These are phyloP conservation scores for Pseudovirgaria hyperparasitica DNA, from an alignment of 2,329 filamentous ascomycete genomes.

Conservation along the genomic window DNA sequence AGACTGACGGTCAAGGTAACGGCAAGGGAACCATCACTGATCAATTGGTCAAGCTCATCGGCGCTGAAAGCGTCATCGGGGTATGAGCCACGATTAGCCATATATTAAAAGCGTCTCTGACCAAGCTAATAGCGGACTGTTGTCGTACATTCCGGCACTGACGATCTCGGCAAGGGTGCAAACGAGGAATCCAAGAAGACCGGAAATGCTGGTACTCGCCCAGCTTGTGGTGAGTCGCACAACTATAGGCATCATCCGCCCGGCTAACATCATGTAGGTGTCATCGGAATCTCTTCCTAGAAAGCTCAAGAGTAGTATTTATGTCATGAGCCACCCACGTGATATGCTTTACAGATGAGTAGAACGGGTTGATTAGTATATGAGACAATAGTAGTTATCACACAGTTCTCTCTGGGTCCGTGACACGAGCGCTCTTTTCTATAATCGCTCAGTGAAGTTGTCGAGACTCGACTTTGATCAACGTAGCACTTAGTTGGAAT, in stretches of 20 bases:
- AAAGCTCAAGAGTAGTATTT: no score
- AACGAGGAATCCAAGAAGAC: conserved; percentile 97
- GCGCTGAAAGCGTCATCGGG: conserved; percentile 86
- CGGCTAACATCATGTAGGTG: conserved; percentile 44
- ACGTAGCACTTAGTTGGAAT: no score
- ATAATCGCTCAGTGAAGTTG: no score
- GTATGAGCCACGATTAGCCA: conserved; percentile 37
- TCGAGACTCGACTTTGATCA: no score
- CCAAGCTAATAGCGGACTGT: conserved; percentile 60
- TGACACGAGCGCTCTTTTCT: no score
- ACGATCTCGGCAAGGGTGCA: conserved; percentile 87
- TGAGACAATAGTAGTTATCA: no score
- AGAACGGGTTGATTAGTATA: no score
- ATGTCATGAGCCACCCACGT: no score
- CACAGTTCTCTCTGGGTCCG: no score
- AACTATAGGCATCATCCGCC: conserved; percentile 17
- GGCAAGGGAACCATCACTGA: conserved; percentile 69
- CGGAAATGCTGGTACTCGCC: conserved; percentile 84
- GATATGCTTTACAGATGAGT: no score
- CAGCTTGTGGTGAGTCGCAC: conserved; percentile 63
- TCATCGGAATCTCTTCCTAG: conserved; percentile 79
- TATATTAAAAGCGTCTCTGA: conserved; percentile 4
- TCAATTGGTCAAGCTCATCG: conserved; percentile 86
- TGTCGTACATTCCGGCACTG: conserved; percentile 87
- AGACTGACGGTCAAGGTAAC: conserved; percentile 88